These are phyloP conservation scores for Monosporascus sp. DNA, from an alignment of 2,329 filamentous ascomycete species.

Conservation along the genomic window DNA sequence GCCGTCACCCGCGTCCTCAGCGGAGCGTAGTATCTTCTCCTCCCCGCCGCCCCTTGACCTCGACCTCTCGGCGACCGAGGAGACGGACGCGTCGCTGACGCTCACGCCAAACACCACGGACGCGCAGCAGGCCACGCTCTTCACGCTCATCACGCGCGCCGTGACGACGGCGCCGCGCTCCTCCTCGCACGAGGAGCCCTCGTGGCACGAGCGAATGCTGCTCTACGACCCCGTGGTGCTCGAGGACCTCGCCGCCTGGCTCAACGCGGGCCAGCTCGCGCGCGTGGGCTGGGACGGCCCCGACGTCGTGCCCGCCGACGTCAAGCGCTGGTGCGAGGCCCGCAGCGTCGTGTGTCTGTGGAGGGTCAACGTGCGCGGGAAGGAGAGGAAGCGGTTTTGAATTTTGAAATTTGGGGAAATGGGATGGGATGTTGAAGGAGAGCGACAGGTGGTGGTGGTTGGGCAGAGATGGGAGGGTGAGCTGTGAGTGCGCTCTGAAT, in stretches of 20 bases:
- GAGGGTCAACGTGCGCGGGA: conserved; percentile 51
- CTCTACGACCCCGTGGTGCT: conserved; percentile 88
- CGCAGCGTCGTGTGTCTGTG: conserved; percentile 81
- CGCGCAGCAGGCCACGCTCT: conserved; percentile 42
- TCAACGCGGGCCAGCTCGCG: conserved; percentile 67
- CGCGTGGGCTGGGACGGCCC: conserved; percentile 56
- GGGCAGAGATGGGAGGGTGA: too few relatives aligned
- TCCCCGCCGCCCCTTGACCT: conserved; percentile 39
- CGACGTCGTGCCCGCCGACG: conserved; percentile 58
- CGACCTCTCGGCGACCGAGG: conserved; percentile 38
- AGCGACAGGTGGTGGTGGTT: not conserved
- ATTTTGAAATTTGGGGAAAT: not conserved
- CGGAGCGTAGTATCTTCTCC: conserved; percentile 36
- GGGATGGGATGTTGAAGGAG: not conserved
- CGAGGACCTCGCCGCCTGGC: conserved; percentile 78
- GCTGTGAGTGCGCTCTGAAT: too few relatives aligned
- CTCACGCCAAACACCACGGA: conserved; percentile 30
- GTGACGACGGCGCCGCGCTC: conserved; percentile 47
- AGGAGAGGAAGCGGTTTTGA: conserved; percentile 47
- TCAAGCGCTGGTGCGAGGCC: conserved; percentile 86
- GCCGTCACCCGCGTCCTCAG: conserved; percentile 30
- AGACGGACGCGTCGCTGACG: conserved; percentile 41
- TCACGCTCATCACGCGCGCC: conserved; percentile 50
- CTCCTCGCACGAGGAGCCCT: conserved; percentile 47
- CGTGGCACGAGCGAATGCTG: conserved; percentile 89